Evolutionary conservation across 1,139 yeast species (phyloP), one percentile per base, ranked within the genome.

Genomic region (Protomyces pachydermus): DNA sequence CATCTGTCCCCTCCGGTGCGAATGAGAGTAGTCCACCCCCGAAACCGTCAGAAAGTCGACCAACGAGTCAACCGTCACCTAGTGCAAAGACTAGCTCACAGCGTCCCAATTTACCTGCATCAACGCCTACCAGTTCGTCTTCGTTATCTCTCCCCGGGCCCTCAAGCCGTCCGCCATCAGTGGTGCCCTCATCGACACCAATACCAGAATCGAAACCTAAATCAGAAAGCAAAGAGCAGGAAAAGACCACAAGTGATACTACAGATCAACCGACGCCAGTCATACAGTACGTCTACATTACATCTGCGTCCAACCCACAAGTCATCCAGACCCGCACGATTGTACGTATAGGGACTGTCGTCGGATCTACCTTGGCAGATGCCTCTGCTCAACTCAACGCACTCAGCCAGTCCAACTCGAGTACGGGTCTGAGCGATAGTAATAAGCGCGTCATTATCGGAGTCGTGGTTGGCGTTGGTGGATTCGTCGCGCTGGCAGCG

Each of bases 331-430:
- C 62, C 1, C 52, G 16, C 28, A 58, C 62, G 8, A 39, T 58
- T 14, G 56, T 52, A 6, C 45, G 45, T 28, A 42, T 58, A 20
- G 62, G 62, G 5, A 58, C 62, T 9, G 52, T 52, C 4, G 52
- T 56, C 18, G 62, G 62, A 10, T 35, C 56, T 1, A 51, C 62
- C 16, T 20, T 52, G 23, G 62, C 62, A 3, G 62, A 58, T 16
- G 62, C 54, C 10, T 51, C 62, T 8, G 62, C 62, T 9, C 56
- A 55, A n/a, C 42, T 58, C 39, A 58, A 58, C 23, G 62, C 62
- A 4, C 56, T 50, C n/a, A 51, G 56, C 12, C 62, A 58, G 25
- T 48, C 38, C n/a, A 52, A 58, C 18, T 50, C 62, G 0, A 50
- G 48, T 16, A 38, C 56, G 16, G 62, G 56, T 6, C 35, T 58